These are phyloP conservation scores for Melaleuca quinquenervia DNA, from an alignment of 345 rosid genomes.

Conservation along the genomic window DNA sequence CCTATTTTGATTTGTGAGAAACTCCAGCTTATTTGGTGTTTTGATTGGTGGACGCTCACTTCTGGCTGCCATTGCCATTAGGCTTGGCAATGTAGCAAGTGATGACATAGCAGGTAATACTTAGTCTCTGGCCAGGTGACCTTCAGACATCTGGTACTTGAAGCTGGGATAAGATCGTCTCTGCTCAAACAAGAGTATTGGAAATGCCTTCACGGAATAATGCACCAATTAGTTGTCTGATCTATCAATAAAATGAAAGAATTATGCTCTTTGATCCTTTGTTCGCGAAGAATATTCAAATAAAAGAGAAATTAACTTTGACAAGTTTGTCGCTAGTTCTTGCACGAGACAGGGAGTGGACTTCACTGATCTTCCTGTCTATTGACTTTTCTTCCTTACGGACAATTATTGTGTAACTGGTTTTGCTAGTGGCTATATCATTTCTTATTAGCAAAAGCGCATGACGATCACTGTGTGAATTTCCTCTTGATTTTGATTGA, in stretches of 20 bases:
- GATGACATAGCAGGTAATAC: neutral
- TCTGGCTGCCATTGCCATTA: neutral
- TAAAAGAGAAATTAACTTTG: neutral
- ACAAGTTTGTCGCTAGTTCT: neutral
- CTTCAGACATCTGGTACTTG: neutral
- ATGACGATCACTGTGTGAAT: neutral
- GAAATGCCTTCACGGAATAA: neutral
- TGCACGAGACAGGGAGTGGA: neutral
- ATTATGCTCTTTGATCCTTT: neutral
- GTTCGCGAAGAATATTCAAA: neutral
- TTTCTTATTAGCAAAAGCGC: neutral
- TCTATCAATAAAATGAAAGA: neutral
- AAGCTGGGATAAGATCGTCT: neutral
- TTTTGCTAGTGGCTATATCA: neutral
- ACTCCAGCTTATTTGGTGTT: neutral
- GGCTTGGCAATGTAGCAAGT: neutral
- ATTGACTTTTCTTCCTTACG: neutral
- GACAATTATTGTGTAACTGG: neutral
- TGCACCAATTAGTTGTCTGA: neutral
- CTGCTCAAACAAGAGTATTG: neutral
- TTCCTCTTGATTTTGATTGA: neutral
- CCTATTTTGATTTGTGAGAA: neutral
- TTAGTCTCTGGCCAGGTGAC: neutral
- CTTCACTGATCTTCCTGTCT: neutral
- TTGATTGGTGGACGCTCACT: neutral